phyloP scores from a whole-genome alignment of 192 early-diverging fungal genomes.

The Funneliformis mosseae region DNA sequence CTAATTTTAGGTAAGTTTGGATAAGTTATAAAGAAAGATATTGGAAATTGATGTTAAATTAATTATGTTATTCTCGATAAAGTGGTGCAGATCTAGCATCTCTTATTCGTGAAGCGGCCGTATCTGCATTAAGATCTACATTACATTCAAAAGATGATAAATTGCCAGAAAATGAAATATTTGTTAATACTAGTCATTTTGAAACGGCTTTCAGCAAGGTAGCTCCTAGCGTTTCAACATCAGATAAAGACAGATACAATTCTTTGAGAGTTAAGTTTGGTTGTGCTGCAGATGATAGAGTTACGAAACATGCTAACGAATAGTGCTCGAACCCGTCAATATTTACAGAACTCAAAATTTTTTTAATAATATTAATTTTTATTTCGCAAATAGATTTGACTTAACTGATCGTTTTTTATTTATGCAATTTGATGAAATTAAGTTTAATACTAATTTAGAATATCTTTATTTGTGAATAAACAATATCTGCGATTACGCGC shows the following conservation, averaged over 20 bases:
- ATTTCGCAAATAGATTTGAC: no score
- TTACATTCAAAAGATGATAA: slow-evolving; percentile 51
- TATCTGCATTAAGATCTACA: slow-evolving; percentile 71
- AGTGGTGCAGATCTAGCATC: slow-evolving; percentile 80
- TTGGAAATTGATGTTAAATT: not conserved
- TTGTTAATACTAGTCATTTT: slow-evolving; percentile 70
- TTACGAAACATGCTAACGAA: no score
- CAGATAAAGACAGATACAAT: slow-evolving; percentile 52
- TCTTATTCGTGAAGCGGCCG: slow-evolving; percentile 78
- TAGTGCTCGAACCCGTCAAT: no score
- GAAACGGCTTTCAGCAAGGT: slow-evolving; percentile 79
- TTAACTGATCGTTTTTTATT: no score
- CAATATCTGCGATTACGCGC: no score
- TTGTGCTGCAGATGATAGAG: slow-evolving; percentile 27
- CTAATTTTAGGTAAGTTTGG: slow-evolving; percentile 53
- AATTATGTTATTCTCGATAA: not conserved
- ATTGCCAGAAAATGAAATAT: slow-evolving; percentile 44
- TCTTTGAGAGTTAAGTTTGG: slow-evolving; percentile 50
- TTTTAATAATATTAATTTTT: no score
- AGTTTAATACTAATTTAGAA: no score
- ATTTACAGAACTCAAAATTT: no score
- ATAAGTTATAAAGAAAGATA: not conserved
- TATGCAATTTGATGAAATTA: no score
- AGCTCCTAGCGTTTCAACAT: slow-evolving; percentile 75
- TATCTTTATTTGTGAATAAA: no score